A percentile compares a stretch with the other conserved stretches of the same genome.
phyloP scores from a whole-genome alignment of 495 filamentous ascomycete species.

The Pyrenula massariospora region DNA sequence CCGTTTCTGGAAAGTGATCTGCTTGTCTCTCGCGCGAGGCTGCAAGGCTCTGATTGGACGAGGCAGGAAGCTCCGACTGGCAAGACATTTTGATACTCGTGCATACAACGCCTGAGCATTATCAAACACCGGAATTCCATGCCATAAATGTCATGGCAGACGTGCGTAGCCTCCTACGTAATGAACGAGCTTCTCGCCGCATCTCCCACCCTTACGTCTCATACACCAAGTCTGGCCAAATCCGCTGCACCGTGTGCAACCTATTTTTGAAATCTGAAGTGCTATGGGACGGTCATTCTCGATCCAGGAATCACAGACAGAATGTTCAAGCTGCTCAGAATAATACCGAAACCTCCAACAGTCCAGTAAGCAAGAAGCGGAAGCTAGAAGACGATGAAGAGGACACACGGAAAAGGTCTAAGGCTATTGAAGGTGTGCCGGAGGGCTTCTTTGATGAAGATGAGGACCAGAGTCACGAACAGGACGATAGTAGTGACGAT shows the following conservation, averaged over 20 bases:
- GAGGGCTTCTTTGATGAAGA: slow-evolving; percentile 8
- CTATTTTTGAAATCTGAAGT: slow-evolving; percentile 48
- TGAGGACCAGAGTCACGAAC: slow-evolving; percentile 3
- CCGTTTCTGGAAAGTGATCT: too few species aligned
- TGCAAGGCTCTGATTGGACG: too few species aligned
- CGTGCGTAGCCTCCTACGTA: slow-evolving; percentile 69
- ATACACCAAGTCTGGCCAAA: slow-evolving; percentile 47
- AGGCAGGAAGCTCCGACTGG: too few species aligned
- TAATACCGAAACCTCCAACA: slow-evolving; percentile 12
- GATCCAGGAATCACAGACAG: slow-evolving; percentile 30
- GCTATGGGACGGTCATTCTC: slow-evolving; percentile 46
- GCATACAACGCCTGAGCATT: too few species aligned
- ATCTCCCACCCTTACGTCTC: slow-evolving; percentile 53
- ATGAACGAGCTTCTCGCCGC: slow-evolving; percentile 66
- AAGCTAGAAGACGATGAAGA: slow-evolving; percentile 40
- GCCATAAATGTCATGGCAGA: slow-evolving; percentile 55
- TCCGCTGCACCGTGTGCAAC: slow-evolving; percentile 48
- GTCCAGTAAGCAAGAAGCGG: slow-evolving; percentile 42
- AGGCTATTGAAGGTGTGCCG: slow-evolving; percentile 13
- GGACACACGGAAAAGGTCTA: slow-evolving; percentile 35
- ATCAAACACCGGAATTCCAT: too few species aligned
- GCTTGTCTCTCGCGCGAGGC: too few species aligned
- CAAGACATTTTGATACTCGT: too few species aligned
- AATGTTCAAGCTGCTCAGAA: slow-evolving; percentile 7
- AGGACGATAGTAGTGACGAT: slow-evolving; percentile 20